phyloP scores from a whole-genome alignment of 1,284 basidiomycete species.

The Puccinia polysora region DNA sequence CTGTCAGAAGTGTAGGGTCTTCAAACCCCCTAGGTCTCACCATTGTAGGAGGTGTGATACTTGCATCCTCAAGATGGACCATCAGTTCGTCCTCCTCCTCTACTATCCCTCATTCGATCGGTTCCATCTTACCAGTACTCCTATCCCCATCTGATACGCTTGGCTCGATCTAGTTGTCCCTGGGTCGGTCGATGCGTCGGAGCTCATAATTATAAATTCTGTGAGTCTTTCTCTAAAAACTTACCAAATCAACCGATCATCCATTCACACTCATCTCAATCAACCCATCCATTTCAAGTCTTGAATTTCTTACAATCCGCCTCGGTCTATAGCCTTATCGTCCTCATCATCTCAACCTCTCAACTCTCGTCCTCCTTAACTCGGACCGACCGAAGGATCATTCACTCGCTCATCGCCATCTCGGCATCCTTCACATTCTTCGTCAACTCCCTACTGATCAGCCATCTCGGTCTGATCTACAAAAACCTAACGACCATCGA shows the following conservation, averaged over 20 bases:
- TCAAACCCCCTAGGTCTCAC: conserved; percentile 52
- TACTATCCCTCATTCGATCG: background rate
- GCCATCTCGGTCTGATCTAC: no score
- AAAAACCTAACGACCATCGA: no score
- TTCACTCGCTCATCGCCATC: no score
- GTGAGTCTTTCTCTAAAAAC: background rate
- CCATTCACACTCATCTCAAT: background rate
- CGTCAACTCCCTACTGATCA: no score
- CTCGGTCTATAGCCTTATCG: background rate
- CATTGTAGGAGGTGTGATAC: conserved; percentile 52
- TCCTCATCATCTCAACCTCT: background rate
- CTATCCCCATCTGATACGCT: no score
- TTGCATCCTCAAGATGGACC: conserved; percentile 49
- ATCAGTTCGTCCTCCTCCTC: conserved; percentile 38
- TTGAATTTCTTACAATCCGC: conserved; percentile 8
- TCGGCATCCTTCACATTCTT: no score
- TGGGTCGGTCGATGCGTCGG: conserved; percentile 50
- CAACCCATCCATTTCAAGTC: background rate
- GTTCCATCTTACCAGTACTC: background rate
- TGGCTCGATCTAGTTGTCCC: conserved; percentile 53
- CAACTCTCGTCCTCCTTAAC: no score
- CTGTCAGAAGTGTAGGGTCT: conserved; percentile 49
- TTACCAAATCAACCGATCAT: background rate
- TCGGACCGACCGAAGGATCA: no score
- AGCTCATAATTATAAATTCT: conserved; percentile 45